phyloP scores from a whole-genome alignment of 306 rosid genomes.

The Gynostemma pentaphyllum region DNA sequence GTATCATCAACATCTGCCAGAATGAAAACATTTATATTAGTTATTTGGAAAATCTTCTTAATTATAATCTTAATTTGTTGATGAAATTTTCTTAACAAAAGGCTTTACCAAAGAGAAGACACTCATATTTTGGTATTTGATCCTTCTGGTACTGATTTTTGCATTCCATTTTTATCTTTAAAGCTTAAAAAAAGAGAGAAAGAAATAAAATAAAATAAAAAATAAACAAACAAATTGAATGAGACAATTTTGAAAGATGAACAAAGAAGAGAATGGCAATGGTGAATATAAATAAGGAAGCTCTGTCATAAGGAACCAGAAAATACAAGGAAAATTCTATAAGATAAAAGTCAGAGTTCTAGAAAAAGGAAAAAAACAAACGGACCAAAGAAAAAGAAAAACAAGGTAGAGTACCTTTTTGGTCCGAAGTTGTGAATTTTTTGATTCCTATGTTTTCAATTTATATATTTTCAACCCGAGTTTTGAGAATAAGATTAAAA shows the following conservation, averaged over 20 bases:
- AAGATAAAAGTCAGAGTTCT: not conserved
- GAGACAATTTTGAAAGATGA: not conserved
- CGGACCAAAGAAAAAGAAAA: not conserved
- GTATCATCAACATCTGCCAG: conserved; percentile 83
- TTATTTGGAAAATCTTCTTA: not conserved
- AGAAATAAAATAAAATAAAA: not conserved
- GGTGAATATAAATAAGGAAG: not conserved
- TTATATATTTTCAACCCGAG: too few species aligned
- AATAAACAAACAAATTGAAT: not conserved
- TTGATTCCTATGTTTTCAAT: too few species aligned
- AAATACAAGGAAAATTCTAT: not conserved
- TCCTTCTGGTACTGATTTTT: conserved; percentile 26
- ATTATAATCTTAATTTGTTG: not conserved
- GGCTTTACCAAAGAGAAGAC: conserved; percentile 63
- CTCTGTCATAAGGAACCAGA: not conserved
- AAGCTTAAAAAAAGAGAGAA: not conserved
- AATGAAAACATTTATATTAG: not conserved
- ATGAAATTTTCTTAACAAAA: not conserved
- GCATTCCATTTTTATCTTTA: conserved; percentile 33
- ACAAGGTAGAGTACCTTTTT: too few species aligned
- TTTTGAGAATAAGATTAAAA: too few species aligned
- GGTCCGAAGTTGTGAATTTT: too few species aligned
- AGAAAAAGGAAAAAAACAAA: not conserved
- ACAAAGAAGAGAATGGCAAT: not conserved
- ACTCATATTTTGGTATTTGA: conserved; percentile 43